These are phyloP conservation scores for Fusarium annulatum DNA, from an alignment of 2,329 filamentous ascomycete genomes.

Conservation along the genomic window DNA sequence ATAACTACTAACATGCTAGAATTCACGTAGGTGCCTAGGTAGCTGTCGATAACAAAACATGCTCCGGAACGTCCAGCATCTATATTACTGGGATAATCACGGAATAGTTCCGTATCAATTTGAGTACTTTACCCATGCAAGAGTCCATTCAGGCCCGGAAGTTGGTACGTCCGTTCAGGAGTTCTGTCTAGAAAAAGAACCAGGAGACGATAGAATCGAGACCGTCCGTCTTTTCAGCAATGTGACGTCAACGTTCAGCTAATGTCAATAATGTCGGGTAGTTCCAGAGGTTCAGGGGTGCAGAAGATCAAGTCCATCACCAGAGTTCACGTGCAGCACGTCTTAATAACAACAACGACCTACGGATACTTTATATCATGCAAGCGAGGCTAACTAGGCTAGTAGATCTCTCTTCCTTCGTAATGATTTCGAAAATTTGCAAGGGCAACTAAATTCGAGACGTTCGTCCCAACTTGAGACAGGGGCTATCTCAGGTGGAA, in stretches of 20 bases:
- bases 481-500: slow-evolving; percentile 32
- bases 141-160: slow-evolving; percentile 4
- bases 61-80: not conserved
- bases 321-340: not conserved
- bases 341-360: not conserved
- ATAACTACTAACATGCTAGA: not conserved
- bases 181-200: slow-evolving; percentile 4
- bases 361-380: not conserved
- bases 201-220: not conserved
- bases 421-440: slow-evolving; percentile 10
- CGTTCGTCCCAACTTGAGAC: slow-evolving; percentile 35
- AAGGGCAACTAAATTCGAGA: slow-evolving; percentile 28
- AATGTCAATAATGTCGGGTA: not conserved
- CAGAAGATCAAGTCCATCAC: not conserved
- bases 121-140: slow-evolving; percentile 3
- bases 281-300: slow-evolving; percentile 4
- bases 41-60: not conserved
- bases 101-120: not conserved
- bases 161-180: slow-evolving; percentile 5
- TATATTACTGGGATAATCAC: not conserved
- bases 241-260: slow-evolving; percentile 29
- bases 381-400: not conserved
- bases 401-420: not conserved
- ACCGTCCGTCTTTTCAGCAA: not conserved
- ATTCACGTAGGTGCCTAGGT: not conserved